Conservation (phyloP, 208 protist genomes). For the Histomonas meleagridis region DNA sequence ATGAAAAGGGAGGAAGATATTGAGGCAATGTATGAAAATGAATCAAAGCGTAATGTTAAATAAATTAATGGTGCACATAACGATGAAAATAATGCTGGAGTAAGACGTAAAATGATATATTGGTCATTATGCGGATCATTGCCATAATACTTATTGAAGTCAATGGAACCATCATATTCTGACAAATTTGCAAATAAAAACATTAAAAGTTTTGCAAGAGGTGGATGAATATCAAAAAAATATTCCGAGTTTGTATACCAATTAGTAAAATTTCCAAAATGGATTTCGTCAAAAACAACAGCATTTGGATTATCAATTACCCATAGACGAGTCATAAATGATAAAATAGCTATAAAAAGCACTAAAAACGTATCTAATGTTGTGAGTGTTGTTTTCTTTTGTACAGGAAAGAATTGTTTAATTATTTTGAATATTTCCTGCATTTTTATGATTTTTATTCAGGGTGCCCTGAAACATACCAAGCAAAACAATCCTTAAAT, state of each 20-base stretch:
- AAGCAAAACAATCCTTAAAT: too few relatives aligned
- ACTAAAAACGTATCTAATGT: neutral
- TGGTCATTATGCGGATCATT: neutral
- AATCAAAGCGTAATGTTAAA: neutral
- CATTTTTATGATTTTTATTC: too few relatives aligned
- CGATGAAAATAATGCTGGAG: neutral
- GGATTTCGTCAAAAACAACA: slow-evolving; percentile 29
- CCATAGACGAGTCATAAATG: neutral
- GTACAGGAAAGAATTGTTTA: too few relatives aligned
- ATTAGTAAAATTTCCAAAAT: slow-evolving; percentile 34
- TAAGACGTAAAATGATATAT: neutral
- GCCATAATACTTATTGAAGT: neutral
- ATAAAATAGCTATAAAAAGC: neutral
- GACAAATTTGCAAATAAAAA: slow-evolving; percentile 19
- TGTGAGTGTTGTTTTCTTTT: neutral
- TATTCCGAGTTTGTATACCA: slow-evolving; percentile 24
- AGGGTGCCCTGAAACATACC: too few relatives aligned
- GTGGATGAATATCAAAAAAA: slow-evolving; percentile 33
- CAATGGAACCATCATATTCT: neutral
- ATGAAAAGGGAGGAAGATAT: neutral
- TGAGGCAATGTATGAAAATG: neutral
- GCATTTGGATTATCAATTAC: neutral
- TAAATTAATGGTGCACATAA: neutral
- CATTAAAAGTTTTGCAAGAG: neutral
- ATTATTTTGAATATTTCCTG: too few relatives aligned